A percentile compares a stretch with the other conserved stretches of the same genome.
These are phyloP conservation scores for Angophora floribunda DNA, from an alignment of 345 rosid species.

Conservation along the genomic window DNA sequence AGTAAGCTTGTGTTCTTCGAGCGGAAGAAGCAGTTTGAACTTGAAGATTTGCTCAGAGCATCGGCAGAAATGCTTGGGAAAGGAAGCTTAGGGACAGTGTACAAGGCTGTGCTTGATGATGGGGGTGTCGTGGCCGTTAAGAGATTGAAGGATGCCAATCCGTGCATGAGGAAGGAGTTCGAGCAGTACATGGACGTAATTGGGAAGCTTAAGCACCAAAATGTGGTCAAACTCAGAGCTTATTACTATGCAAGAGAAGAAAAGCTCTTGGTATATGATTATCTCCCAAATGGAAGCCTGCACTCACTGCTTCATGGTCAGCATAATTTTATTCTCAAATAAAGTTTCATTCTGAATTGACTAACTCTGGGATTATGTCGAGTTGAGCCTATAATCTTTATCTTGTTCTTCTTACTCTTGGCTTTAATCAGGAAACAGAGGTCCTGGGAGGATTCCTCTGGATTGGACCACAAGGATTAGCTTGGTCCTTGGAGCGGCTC, in stretches of 20 bases:
- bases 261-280: constrained; percentile 88
- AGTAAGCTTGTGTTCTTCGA: constrained; percentile 82
- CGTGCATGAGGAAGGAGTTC: constrained; percentile 81
- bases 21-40: constrained; percentile 65
- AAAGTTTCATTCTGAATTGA: neutral
- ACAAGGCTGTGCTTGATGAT: constrained; percentile 83
- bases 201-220: constrained; percentile 72
- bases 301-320: constrained; percentile 84
- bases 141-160: constrained; percentile 85
- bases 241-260: constrained; percentile 91
- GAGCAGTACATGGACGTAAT: constrained; percentile 92
- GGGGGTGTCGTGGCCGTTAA: constrained; percentile 81
- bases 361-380: neutral
- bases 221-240: constrained; percentile 70
- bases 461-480: constrained; percentile 99
- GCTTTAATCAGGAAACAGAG: constrained; percentile 49
- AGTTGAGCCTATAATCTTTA: neutral
- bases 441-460: constrained; percentile 85
- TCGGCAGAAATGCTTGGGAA: constrained; percentile 99
- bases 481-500: constrained; percentile 75
- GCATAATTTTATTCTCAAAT: neutral
- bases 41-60: constrained; percentile 77
- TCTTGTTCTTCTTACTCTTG: neutral
- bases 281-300: constrained; percentile 83
- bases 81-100: constrained; percentile 86